Conservation (phyloP, 108 stramenopile genomes). For the Aurantiochytrium sp. region DNA sequence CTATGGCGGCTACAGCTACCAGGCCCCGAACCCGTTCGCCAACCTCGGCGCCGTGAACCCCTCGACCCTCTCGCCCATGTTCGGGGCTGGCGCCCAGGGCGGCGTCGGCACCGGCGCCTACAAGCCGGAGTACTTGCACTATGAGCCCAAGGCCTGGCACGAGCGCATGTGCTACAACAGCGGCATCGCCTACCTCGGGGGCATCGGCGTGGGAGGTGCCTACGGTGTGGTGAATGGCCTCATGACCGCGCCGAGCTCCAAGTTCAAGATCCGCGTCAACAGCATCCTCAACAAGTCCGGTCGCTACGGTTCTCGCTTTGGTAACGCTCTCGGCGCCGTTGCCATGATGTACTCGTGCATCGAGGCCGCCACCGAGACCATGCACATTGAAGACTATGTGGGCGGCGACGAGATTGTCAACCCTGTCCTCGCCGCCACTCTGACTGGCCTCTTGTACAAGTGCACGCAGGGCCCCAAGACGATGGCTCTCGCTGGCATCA, state of each 20-base stretch:
- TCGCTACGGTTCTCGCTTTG: background rate
- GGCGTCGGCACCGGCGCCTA: background rate
- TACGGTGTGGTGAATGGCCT: slow-evolving; percentile 6
- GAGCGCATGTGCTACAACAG: slow-evolving; percentile 15
- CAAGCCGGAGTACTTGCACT: background rate
- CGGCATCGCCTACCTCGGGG: background rate
- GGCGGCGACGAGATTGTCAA: background rate
- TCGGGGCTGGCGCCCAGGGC: background rate
- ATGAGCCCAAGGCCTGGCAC: background rate
- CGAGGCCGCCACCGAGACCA: background rate
- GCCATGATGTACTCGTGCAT: slow-evolving; percentile 19
- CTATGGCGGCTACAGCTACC: slow-evolving; percentile 10
- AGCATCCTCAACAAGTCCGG: slow-evolving; percentile 7
- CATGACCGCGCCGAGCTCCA: background rate
- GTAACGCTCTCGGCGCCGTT: slow-evolving; percentile 4
- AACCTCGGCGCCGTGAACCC: background rate
- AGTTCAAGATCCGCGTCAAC: background rate
- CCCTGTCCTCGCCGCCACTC: background rate
- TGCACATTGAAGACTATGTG: background rate
- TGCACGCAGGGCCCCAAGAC: slow-evolving; percentile 17
- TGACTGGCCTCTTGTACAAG: slow-evolving; percentile 9
- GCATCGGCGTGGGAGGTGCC: background rate
- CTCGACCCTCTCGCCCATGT: background rate
- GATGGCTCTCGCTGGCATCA: background rate
- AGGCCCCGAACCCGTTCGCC: slow-evolving; percentile 1